Evolutionary conservation across 2,329 filamentous ascomycete genomes (phyloP).

Genomic region (Colletotrichum orbiculare): DNA sequence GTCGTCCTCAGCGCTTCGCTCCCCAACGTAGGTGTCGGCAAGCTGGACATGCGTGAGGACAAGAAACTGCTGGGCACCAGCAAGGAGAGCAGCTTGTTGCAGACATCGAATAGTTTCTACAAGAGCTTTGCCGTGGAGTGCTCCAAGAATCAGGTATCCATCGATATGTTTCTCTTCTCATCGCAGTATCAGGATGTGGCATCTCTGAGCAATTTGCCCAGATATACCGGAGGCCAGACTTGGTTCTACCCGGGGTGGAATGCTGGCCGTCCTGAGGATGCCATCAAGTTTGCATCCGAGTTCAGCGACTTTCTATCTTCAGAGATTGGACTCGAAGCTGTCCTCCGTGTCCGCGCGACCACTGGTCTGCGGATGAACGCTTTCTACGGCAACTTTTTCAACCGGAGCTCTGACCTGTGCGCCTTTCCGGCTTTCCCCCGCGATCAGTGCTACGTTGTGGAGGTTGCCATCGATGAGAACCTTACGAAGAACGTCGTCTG

Average conservation of each 20-base stretch:
- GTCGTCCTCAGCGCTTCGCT: constrained; percentile 90
- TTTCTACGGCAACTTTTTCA: constrained; percentile 99
- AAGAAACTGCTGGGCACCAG: constrained; percentile 95
- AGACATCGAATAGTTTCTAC: constrained; percentile 96
- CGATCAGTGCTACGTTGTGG: constrained; percentile 97
- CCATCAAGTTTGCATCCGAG: constrained; percentile 96
- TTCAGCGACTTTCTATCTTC: constrained; percentile 97
- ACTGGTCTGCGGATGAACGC: constrained; percentile 96
- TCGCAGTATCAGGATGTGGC: constrained; percentile 98
- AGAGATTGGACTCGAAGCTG: constrained; percentile 95
- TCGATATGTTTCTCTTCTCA: constrained; percentile 98
- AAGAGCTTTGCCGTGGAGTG: constrained; percentile 99
- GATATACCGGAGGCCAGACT: constrained; percentile 97
- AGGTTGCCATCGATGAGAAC: constrained; percentile 97
- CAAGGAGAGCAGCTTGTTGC: constrained; percentile 87
- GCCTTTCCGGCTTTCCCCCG: constrained; percentile 98
- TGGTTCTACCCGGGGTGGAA: constrained; percentile 99
- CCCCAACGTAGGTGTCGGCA: constrained; percentile 89
- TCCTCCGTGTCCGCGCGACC: constrained; percentile 93
- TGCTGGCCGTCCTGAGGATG: constrained; percentile 90
- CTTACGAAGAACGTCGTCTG: constrained; percentile 92
- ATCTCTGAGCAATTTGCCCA: constrained; percentile 91
- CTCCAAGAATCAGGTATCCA: constrained; percentile 97
- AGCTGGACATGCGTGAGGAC: constrained; percentile 93
- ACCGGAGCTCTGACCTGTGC: constrained; percentile 95